Evolutionary conservation across 768 basidiomycete species (phyloP), one percentile per base, ranked within the genome.

Genomic region (Russula foetens): DNA sequence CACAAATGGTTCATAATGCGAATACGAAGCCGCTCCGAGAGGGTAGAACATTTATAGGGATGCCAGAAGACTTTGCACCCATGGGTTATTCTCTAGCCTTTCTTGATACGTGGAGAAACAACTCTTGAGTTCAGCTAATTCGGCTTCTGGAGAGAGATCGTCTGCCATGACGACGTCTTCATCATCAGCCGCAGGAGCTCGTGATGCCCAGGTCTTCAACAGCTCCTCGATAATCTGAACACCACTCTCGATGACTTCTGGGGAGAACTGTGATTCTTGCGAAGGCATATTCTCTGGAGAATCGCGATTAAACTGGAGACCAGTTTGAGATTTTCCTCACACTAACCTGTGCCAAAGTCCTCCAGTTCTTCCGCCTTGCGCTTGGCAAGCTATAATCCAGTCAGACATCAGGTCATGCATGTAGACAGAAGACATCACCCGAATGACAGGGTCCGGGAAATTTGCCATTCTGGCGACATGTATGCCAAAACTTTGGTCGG

Each of bases 401-500:
- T 52, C 47, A 62, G 24, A 28, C 4, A 17, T 49, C 46, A 15
- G 54, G 17, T 31, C 44, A 19, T 38, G 26, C 23, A n/a, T 17
- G 51, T 6, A 7, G 35, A n/a, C 2, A 12, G 2, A 44, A 8
- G 21, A 12, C 63, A 77, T 59, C 51, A 90, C 88, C 78, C 88
- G 91, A 61, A 98, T 82, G 12, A 98, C 95, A 64, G 85, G 88
- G 62, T 95, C 90, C 0, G 97, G 97, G 73, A 99, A 99, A 72
- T 98, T 95, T 4, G 96, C 96, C n/a, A 98, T 77, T 70, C 93
- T 82, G 0, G 97, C 97, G 17, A 99, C 97, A 67, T 98, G 94
- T 29, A 99, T 98, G 73, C 96, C 97, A 69, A 98, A 98, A 70
- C 92, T 96, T 73, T 98, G 96, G 70, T 98, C 96, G 47, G 91